phyloP scores from a whole-genome alignment of 1,284 basidiomycete genomes.

The Exsudoporus floridanus region DNA sequence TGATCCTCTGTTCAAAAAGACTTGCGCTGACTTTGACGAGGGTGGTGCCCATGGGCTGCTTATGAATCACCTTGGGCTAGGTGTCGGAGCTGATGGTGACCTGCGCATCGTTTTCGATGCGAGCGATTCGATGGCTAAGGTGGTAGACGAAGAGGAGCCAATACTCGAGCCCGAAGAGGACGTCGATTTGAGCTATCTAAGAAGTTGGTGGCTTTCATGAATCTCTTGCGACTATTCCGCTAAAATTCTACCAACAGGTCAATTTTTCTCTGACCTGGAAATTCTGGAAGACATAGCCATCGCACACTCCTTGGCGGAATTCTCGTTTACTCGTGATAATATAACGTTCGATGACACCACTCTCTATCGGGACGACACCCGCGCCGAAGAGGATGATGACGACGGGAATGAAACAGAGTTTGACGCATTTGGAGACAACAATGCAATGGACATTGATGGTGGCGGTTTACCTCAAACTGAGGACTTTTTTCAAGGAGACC shows the following conservation, averaged over 20 bases:
- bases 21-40: constrained; percentile 97
- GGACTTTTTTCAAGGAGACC: constrained; percentile 76
- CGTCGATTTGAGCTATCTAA: constrained; percentile 67
- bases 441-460: constrained; percentile 46
- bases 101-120: constrained; percentile 96
- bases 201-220: constrained; percentile 49
- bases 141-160: constrained; percentile 72
- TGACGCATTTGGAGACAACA: constrained; percentile 32
- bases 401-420: constrained; percentile 44
- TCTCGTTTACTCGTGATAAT: constrained; percentile 71
- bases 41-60: constrained; percentile 93
- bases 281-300: constrained; percentile 69
- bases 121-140: constrained; percentile 82
- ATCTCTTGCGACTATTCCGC: constrained; percentile 1
- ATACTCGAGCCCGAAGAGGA: constrained; percentile 63
- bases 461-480: constrained; percentile 55
- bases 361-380: constrained; percentile 53
- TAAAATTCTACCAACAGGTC: constrained; percentile 38
- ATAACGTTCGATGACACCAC: constrained; percentile 62
- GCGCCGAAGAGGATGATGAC: constrained; percentile 45
- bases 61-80: constrained; percentile 86
- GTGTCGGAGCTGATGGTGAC: constrained; percentile 76
- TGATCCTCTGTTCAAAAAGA: constrained; percentile 97
- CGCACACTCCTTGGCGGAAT: constrained; percentile 75
- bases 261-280: constrained; percentile 71